Base-by-base conservation (phyloP, 768 basidiomycete genomes). In the Amanita thiersii region DNA sequence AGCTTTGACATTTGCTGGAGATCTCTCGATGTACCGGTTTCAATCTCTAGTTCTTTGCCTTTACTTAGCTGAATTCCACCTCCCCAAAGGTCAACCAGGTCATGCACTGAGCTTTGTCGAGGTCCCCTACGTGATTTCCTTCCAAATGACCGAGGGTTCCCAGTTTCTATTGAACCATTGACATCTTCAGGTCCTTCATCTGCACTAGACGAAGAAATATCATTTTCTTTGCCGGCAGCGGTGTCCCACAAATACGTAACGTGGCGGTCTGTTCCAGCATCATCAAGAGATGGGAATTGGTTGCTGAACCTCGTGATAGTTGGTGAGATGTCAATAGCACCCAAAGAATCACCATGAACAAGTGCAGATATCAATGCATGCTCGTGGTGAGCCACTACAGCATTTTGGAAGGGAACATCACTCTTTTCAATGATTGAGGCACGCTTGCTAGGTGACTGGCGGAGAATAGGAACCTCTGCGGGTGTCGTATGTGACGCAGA, bases 91-190 rank as follows among this genome's bases (percentile, higher is more conserved):
- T 84, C 82, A 20, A 89, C 83, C 42, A 89, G 56, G 52, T 90
- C 82, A 52, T 91, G 86, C 17, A 89, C 86, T 9, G 88, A 89
- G 52, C 77, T 81, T 64, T 89, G 85, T 48, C 86, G 64, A 29
- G 73, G 66, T 50, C 76, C 77, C 31, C 62, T 57, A 50, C 59
- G 69, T 30, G 60, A 54, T 38, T 57, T 60, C 39, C 58, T 51
- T 12, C 43, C 46, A 23, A 50, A 49, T 45, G 53, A 54, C 12
- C 55, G 49, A 23, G 50, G 44, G 38, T 44, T 48, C 33, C 52
- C 56, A 44, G 56, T 42, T 36, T 51, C 51, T 18, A 56, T 51
- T 14, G 44, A 50, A 24, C 61, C 57, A 37, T 48, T 53, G 10
- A 59, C 62, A 41, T 73, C 69, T 52, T 75, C 73, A 4, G 73